Evolutionary conservation across 768 basidiomycete species (phyloP).

Genomic region (Exidia glandulosa): DNA sequence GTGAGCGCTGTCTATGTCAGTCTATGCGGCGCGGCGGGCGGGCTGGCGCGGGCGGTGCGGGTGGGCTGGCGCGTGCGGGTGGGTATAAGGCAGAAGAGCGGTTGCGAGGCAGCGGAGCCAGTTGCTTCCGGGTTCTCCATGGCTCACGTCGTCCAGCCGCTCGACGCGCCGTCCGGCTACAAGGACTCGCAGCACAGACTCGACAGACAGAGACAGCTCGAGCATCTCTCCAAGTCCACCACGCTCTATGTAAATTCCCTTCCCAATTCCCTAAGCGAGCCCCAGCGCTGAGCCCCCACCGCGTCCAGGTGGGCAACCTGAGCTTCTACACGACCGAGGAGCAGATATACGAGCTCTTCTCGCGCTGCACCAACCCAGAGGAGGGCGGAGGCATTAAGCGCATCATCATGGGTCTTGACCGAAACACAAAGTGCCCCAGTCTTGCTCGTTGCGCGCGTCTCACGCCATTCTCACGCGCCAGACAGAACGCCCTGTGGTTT

Average conservation of each 20-base stretch:
- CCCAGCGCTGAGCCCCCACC: conserved; percentile 6
- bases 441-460: not conserved
- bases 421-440: conserved; percentile 61
- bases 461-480: conserved; percentile 6
- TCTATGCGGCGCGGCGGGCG: not conserved
- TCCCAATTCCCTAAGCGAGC: conserved; percentile 14
- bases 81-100: not conserved
- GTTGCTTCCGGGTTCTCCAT: conserved; percentile 25
- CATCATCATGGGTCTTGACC: conserved; percentile 91
- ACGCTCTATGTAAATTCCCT: conserved; percentile 74
- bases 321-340: conserved; percentile 94
- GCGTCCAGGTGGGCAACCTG: conserved; percentile 69
- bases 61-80: not conserved
- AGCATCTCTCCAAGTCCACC: conserved; percentile 70
- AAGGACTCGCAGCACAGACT: conserved; percentile 83
- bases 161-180: conserved; percentile 95
- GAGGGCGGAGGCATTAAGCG: conserved; percentile 86
- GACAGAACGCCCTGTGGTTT: conserved; percentile 83
- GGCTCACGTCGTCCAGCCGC: conserved; percentile 74
- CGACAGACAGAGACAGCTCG: conserved; percentile 68
- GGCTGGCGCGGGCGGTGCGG: not conserved
- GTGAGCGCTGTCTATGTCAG: not conserved
- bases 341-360: conserved; percentile 89
- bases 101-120: not conserved
- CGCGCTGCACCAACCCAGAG: conserved; percentile 79